phyloP scores from a whole-genome alignment of 148 eudicot species.

The Euryodendron excelsum region DNA sequence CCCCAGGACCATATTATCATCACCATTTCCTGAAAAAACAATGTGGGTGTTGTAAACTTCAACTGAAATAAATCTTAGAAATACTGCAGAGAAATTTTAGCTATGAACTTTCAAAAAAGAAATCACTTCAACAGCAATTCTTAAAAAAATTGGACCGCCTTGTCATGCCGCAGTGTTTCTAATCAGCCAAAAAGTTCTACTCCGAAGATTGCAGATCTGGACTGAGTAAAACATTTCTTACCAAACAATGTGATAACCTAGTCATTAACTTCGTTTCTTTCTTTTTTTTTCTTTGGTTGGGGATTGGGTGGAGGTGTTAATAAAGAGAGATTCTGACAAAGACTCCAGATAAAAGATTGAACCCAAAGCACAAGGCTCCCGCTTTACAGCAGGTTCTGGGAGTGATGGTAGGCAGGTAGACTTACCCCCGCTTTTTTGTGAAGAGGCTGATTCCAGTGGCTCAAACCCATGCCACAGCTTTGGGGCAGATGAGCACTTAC shows the following conservation, averaged over 20 bases:
- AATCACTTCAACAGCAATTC: not conserved
- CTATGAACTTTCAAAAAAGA: not conserved
- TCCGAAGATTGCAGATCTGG: not conserved
- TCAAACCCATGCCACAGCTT: no score
- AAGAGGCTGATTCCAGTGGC: no score
- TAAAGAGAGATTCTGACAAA: no score
- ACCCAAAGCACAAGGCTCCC: no score
- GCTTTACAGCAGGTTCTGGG: no score
- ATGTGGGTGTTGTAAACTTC: constrained; percentile 1
- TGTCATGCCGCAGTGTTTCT: not conserved
- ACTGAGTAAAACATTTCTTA: not conserved
- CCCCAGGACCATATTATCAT: constrained; percentile 78
- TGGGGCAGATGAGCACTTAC: no score
- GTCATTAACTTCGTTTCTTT: not conserved
- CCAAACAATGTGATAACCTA: not conserved
- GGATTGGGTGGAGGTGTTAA: no score
- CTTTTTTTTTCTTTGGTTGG: not conserved
- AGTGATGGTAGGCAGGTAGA: no score
- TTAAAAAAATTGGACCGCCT: not conserved
- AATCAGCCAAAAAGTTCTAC: not conserved
- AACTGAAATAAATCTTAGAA: not conserved
- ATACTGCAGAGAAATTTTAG: not conserved
- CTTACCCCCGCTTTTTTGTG: no score
- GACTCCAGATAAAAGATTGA: no score
- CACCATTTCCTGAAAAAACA: constrained; percentile 53